phyloP scores from a whole-genome alignment of 768 basidiomycete genomes.

The Tephrocybe sp. region DNA sequence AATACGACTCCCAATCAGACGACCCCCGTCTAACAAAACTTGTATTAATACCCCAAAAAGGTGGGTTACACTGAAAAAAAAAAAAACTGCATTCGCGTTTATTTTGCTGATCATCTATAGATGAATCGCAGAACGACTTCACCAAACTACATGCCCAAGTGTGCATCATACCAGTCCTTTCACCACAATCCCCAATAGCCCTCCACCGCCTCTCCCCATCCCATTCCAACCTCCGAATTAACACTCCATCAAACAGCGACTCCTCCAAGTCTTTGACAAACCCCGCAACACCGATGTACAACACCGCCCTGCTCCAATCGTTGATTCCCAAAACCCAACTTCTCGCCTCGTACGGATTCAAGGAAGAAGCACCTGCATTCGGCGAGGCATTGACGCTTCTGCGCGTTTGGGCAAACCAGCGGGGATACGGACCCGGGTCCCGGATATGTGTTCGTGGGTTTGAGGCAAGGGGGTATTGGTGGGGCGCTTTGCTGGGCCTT shows the following conservation, averaged over 20 bases:
- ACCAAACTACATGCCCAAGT: conserved; percentile 69
- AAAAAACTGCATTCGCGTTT: too few relatives aligned
- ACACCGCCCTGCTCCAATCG: conserved; percentile 62
- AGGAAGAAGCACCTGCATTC: conserved; percentile 61
- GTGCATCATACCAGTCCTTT: conserved; percentile 68
- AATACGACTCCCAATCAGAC: conserved; percentile 53
- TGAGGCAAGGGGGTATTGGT: conserved; percentile 64
- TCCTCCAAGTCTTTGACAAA: conserved; percentile 19
- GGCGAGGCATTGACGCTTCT: conserved; percentile 74
- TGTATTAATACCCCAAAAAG: conserved; percentile 53
- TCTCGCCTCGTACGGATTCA: conserved; percentile 48
- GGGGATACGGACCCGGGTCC: conserved; percentile 67
- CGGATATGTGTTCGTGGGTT: conserved; percentile 65
- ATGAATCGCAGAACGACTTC: conserved; percentile 52
- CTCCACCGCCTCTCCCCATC: conserved; percentile 69
- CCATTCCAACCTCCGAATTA: conserved; percentile 54
- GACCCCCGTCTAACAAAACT: conserved; percentile 69
- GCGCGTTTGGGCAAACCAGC: conserved; percentile 86
- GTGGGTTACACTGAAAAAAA: conserved; percentile 32
- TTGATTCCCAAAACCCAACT: conserved; percentile 49
- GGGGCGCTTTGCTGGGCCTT: conserved; percentile 60
- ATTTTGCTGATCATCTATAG: conserved; percentile 30
- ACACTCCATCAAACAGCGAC: conserved; percentile 18
- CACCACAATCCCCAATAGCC: conserved; percentile 59
- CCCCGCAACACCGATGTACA: conserved; percentile 75